Evolutionary conservation across 2,329 filamentous ascomycete genomes (phyloP), one percentile per base, ranked within the genome.

Genomic region (Rhynchosporium graminicola): DNA sequence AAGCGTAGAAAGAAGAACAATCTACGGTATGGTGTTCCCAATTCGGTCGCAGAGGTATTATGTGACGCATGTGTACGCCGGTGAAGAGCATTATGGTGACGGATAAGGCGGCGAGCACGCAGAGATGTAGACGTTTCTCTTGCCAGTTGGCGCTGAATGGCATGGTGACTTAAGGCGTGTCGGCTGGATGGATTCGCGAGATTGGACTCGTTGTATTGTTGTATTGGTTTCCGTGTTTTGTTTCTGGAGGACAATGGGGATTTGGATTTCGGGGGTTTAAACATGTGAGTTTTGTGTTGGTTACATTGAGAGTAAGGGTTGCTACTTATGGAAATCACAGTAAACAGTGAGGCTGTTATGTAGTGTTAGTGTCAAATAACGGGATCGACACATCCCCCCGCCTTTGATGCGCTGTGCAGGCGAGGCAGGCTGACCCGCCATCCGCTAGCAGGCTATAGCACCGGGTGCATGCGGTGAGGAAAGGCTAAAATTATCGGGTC

Each of bases 11-110:
- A 3, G 52, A 50, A 33, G 57, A 45, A 38, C 63, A 65, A 10
- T 61, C 50, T 29, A 47, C 26, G 9, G 47, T 31, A 57, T 61
- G 63, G 7, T 28, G 20, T 38, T 13, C 29, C 40, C 50, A 56
- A 9, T 50, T 40, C 55, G 63, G 57, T 40, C 43, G 48, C 54
- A 48, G 33, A 3, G 61, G 61, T 9, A 70, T 42, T 13, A 70
- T 50, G 60, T 69, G 67, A n/a, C 63, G 52, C 7, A 69, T 10
- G 62, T 69, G 65, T 9, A 70, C 59, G 31, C 63, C 64, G 2
- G 64, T 70, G 40, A 68, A 68, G 29, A 70, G 64, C 60, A 69
- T 59, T 8, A 70, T 63, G 8, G 68, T 68, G 20, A 68, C 63
- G 7, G 64, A 68, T 0, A 69, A 57, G 2, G 67, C 67, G 8